Evolutionary conservation across 2,329 filamentous ascomycete species (phyloP).

Genomic region (Dissoconium aciculare): DNA sequence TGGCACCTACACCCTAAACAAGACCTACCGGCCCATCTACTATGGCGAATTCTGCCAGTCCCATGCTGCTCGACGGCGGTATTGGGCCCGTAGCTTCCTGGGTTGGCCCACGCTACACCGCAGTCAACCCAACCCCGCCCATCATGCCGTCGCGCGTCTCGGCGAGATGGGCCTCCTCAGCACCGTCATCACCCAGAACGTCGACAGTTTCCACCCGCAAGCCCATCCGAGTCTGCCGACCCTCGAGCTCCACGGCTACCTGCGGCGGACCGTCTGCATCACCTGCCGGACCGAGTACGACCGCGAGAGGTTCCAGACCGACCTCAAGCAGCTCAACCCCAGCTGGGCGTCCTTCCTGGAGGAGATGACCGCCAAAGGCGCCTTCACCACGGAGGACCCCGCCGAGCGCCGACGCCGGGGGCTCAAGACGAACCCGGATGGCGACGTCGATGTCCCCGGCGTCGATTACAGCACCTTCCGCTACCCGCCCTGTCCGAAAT

Average conservation of each 20-base stretch:
- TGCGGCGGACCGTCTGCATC: constrained; percentile 66
- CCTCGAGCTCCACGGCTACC: constrained; percentile 80
- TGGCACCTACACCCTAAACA: constrained; percentile 87
- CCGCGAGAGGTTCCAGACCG: constrained; percentile 58
- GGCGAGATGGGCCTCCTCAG: constrained; percentile 57
- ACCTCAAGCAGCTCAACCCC: constrained; percentile 67
- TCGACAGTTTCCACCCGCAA: constrained; percentile 77
- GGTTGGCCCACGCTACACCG: constrained; percentile 74
- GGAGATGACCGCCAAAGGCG: constrained; percentile 57
- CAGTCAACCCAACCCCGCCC: constrained; percentile 64
- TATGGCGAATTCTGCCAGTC: constrained; percentile 71
- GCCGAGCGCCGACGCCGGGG: constrained; percentile 52
- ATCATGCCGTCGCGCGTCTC: constrained; percentile 61
- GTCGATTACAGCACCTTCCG: constrained; percentile 81
- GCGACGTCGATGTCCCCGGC: constrained; percentile 77
- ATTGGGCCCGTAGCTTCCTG: constrained; percentile 90
- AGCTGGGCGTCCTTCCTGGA: constrained; percentile 65
- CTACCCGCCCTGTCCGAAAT: constrained; percentile 78
- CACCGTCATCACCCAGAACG: constrained; percentile 83
- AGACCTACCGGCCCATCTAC: constrained; percentile 80
- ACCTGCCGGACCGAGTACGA: constrained; percentile 60
- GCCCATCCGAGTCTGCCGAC: constrained; percentile 63
- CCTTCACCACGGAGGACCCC: constrained; percentile 63
- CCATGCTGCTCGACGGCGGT: constrained; percentile 77
- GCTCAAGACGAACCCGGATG: constrained; percentile 78